phyloP scores from a whole-genome alignment of 331 rosid genomes.

The Pyrus hybrid region DNA sequence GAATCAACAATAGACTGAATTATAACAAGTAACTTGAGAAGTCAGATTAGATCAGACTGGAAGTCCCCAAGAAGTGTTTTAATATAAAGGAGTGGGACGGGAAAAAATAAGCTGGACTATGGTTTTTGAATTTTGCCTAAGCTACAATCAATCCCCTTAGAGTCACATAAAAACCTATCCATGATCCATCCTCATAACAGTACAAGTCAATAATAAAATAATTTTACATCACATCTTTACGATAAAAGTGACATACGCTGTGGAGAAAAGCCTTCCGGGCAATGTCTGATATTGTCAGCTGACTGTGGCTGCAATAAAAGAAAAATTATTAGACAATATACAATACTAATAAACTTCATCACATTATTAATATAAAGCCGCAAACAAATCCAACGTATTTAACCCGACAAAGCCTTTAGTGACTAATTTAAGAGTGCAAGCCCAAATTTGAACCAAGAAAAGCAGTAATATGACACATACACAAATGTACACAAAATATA shows the following conservation, averaged over 20 bases:
- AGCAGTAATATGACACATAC: background rate
- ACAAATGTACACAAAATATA: background rate
- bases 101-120: background rate
- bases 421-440: background rate
- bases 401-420: background rate
- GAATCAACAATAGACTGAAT: background rate
- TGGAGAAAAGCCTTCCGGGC: constrained; percentile 99
- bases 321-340: constrained; percentile 20
- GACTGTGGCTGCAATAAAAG: constrained; percentile 53
- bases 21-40: background rate
- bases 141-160: too few species aligned
- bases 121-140: too few species aligned
- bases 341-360: background rate
- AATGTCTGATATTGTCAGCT: constrained; percentile 81
- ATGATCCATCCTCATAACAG: background rate
- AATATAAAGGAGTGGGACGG: background rate
- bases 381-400: background rate
- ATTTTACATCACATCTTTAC: background rate
- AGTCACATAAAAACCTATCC: background rate
- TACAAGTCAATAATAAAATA: background rate
- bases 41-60: background rate
- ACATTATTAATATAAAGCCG: background rate
- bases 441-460: background rate
- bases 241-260: constrained; percentile 60
- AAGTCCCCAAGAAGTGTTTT: background rate